Evolutionary conservation across 179 eudicot species (phyloP), one percentile per base, ranked within the genome.

Genomic region (Silene noctiflora): DNA sequence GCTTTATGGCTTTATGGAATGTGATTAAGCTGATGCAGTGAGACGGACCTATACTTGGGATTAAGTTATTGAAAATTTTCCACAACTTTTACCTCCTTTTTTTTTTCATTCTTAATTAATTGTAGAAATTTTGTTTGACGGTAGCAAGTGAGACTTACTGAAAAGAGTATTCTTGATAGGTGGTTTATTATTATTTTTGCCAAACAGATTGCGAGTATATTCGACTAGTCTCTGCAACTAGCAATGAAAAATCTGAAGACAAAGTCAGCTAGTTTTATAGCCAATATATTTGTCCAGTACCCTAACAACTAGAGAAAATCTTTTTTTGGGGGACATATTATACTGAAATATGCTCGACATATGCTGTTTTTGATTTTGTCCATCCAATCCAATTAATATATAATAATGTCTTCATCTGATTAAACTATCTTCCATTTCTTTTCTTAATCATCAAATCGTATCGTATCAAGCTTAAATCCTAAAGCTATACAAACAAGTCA

Each of bases 381-480:
- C 29, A 63, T 63, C 33, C 33, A 29, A 29, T 63, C 33, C 33
- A 29, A 3, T 25, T 25, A 63, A 25, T 63, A 27, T n/a, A n/a
- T n/a, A 24, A 24, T 10, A 33, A 12, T 27, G 13, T 16, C 67
- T 17, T 63, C 7, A 65, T 16, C 67, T 61, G 0, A 25, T 29
- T 1, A 19, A 35, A 11, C 24, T 69, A 42, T 69, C 29, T 42
- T n/a, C 51, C 48, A 39, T 29, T 29, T 29, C 33, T 29, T 68
- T 68, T 68, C 53, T 68, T 39, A 68, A 19, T 24, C 7, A 68
- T 39, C 72, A 44, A 69, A 42, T 69, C 72, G 7, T 69, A 39
- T 44, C 4, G 21, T 20, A 69, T 69, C 72, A 42, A 42, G 21
- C 42, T 20, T 7, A n/a, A 35, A 66, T 66, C 48, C 69, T 20